phyloP scores from a whole-genome alignment of 2,329 filamentous ascomycete species.

The Colletotrichum sp. region DNA sequence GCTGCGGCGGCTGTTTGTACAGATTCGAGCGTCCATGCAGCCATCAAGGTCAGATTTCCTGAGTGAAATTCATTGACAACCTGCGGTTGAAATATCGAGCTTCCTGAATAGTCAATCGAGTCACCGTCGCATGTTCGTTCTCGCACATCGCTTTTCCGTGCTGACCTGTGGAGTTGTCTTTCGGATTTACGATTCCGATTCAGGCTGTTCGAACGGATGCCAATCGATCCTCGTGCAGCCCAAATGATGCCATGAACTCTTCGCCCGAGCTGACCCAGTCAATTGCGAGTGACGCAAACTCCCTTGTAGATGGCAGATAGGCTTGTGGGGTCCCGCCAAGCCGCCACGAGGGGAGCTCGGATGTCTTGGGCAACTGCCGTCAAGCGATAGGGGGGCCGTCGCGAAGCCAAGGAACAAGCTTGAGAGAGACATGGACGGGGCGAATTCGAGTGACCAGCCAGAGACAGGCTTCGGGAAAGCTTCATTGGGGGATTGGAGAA shows the following conservation, averaged over 20 bases:
- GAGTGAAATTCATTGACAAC: neutral
- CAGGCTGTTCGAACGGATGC: neutral
- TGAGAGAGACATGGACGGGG: neutral
- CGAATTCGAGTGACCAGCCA: neutral
- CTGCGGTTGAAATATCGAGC: neutral
- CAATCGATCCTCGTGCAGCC: neutral
- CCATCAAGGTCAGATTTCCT: neutral
- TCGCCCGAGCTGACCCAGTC: neutral
- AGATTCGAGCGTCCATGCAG: neutral
- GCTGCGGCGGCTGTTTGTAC: neutral
- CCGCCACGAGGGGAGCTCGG: neutral
- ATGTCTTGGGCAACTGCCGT: neutral
- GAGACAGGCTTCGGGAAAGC: neutral
- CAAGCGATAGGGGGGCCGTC: neutral
- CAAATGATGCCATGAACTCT: neutral
- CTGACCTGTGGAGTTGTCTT: neutral
- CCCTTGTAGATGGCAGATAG: neutral
- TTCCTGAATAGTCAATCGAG: neutral
- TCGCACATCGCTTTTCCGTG: slow-evolving; percentile 7
- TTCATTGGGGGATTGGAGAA: neutral
- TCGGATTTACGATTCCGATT: neutral
- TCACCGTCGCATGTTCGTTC: neutral
- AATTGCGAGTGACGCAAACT: neutral
- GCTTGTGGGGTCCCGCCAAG: slow-evolving; percentile 5
- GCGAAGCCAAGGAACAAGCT: neutral